A percentile compares a stretch with the other conserved stretches of the same genome.
Evolutionary conservation across 148 eudicot species (phyloP).

Genomic region (Pharnaceum exiguum): DNA sequence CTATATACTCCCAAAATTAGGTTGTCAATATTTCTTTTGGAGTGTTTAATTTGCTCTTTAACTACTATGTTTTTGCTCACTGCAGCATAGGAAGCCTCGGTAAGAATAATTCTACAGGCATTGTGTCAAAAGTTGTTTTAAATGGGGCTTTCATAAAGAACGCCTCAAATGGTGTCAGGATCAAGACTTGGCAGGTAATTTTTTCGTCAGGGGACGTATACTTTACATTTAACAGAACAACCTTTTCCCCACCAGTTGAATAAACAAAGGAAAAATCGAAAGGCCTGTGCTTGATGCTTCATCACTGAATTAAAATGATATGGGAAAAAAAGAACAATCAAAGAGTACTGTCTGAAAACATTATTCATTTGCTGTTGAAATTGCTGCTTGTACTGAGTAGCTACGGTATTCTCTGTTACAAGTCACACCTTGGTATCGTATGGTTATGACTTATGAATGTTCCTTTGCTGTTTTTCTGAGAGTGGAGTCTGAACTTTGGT

Average conservation of each 20-base stretch:
- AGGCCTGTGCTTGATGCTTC: neutral
- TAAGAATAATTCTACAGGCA: conserved; percentile 64
- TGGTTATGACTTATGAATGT: neutral
- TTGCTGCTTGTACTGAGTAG: neutral
- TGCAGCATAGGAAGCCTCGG: conserved; percentile 98
- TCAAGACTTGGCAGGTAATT: conserved; percentile 94
- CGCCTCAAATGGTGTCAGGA: conserved; percentile 82
- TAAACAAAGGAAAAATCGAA: neutral
- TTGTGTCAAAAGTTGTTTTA: conserved; percentile 65
- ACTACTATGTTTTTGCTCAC: neutral
- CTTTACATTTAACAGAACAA: too few species aligned
- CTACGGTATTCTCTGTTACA: too few species aligned
- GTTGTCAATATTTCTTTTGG: neutral
- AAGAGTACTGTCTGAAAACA: neutral
- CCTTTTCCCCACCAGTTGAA: neutral
- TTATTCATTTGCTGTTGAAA: neutral
- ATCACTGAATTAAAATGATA: neutral
- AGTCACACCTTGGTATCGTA: neutral
- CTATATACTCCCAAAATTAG: neutral
- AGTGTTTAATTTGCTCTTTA: neutral
- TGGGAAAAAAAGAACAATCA: neutral
- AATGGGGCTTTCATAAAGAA: conserved; percentile 60
- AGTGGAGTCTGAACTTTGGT: neutral
- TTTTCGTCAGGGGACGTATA: conserved; percentile 1
- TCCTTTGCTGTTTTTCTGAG: too few species aligned